These are phyloP conservation scores for Omphalotus guepiniiformis DNA, from an alignment of 768 basidiomycete genomes.

Conservation along the genomic window DNA sequence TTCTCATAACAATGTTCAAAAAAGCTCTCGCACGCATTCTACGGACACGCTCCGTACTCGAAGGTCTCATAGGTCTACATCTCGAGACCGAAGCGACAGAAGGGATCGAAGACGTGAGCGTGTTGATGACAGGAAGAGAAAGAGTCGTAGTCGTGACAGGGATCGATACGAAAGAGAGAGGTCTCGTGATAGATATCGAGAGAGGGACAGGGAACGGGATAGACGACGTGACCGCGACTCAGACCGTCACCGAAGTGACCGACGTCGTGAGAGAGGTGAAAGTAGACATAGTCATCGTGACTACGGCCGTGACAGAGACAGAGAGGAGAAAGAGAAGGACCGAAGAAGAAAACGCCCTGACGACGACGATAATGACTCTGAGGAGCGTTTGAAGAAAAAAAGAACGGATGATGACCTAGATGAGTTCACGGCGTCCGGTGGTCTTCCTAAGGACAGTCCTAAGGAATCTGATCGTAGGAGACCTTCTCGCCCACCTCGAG, in stretches of 20 bases:
- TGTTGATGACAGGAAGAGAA: constrained; percentile 53
- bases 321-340: no score
- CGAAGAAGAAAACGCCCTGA: constrained; percentile 68
- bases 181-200: constrained; percentile 46
- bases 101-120: constrained; percentile 51
- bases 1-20: constrained; percentile 7
- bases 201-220: constrained; percentile 48
- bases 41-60: constrained; percentile 72
- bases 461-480: constrained; percentile 46
- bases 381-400: constrained; percentile 63
- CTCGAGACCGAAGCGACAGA: constrained; percentile 54
- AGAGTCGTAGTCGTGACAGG: constrained; percentile 59
- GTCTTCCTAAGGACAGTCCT: constrained; percentile 36
- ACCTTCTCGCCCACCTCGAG: constrained; percentile 38
- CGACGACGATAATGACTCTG: constrained; percentile 43
- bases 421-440: constrained; percentile 17
- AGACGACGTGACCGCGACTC: constrained; percentile 26
- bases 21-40: constrained; percentile 68
- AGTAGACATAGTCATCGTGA: constrained; percentile 55
- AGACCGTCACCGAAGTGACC: constrained; percentile 43
- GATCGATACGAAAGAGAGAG: constrained; percentile 54
- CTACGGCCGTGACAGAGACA: constrained; percentile 43
- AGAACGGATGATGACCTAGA: constrained; percentile 51
- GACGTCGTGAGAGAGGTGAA: constrained; percentile 48
- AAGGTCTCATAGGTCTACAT: constrained; percentile 68